These are phyloP conservation scores for Plectranthus barbatus DNA, from an alignment of 257 asterid genomes.

Conservation along the genomic window DNA sequence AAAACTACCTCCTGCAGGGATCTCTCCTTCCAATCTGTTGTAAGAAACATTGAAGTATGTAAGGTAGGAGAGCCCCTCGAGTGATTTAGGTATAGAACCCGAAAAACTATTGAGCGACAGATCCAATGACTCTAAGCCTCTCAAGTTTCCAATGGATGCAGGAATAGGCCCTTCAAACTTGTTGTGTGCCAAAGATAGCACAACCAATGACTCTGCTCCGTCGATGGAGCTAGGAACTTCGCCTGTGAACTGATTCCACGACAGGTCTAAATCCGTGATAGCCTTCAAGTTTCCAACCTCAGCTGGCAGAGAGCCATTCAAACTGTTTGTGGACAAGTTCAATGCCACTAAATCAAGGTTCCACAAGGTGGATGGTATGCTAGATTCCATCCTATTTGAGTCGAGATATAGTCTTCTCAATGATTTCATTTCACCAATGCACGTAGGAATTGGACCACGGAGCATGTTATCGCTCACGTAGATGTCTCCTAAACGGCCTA, in stretches of 20 bases:
- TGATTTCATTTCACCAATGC: slow-evolving; percentile 44
- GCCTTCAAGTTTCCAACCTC: slow-evolving; percentile 26
- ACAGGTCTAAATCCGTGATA: slow-evolving; percentile 27
- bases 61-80: slow-evolving; percentile 26
- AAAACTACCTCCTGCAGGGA: slow-evolving; percentile 34
- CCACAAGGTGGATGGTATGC: slow-evolving; percentile 37
- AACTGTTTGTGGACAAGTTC: slow-evolving; percentile 35
- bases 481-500: slow-evolving; percentile 31
- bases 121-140: slow-evolving; percentile 38
- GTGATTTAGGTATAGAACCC: slow-evolving; percentile 33
- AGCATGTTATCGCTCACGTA: slow-evolving; percentile 33
- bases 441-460: slow-evolving; percentile 47
- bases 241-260: slow-evolving; percentile 45
- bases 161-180: slow-evolving; percentile 36
- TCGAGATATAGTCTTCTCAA: slow-evolving; percentile 34
- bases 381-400: slow-evolving; percentile 30
- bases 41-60: slow-evolving; percentile 26
- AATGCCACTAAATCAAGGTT: slow-evolving; percentile 34
- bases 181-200: slow-evolving; percentile 38
- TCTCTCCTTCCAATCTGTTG: slow-evolving; percentile 30
- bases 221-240: slow-evolving; percentile 37
- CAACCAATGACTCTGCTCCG: slow-evolving; percentile 19
- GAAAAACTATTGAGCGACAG: slow-evolving; percentile 31
- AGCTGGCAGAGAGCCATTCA: slow-evolving; percentile 31
- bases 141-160: slow-evolving; percentile 23